Evolutionary conservation across 345 rosid genomes (phyloP), one percentile per base, ranked within the genome.

Genomic region (Gossypium longicalyx): DNA sequence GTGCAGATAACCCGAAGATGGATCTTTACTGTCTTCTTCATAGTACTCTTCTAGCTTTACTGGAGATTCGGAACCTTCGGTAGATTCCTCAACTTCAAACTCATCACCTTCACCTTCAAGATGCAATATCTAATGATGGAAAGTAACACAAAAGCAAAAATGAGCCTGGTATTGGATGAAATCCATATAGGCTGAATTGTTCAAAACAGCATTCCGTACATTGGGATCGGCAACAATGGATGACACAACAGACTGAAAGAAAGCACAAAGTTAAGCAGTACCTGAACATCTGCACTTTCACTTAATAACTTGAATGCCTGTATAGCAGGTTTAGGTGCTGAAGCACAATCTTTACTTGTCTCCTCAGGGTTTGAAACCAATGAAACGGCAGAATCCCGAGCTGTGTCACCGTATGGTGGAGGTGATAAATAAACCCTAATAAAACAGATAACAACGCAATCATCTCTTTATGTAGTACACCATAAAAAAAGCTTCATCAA

Each of bases 251-350:
- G 79, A 43, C 98, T 93, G 86, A 10, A 20, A 7, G 47, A 2
- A 76, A 62, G 44, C 62, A 25, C 23, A 47, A 73, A 62, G 4
- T 25, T 12, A 59, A 54, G 52, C 58, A 19, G 19, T 65, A 81
- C 95, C 93, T 88, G 89, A 11, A 84, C 90, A 8, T 84, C 86
- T 11, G 97, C 66, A 79, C 79, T 87, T 69, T 88, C 89, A 78
- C 78, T 85, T 2, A 93, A 84, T 77, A 91, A 77, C 56, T 72
- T 27, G 77, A 93, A 91, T 2, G 96, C 97, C 70, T 77, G 81
- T 19, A 87, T 34, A 19, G 95, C 93, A 85, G 71, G 74, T 27
- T 77, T 78, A 54, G 93, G 87, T 67, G 70, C 81, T 38, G 86
- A 49, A 73, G 48, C 53, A 53, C 77, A 73, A 38, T 67, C 57